phyloP scores from a whole-genome alignment of 345 rosid genomes.

The Euphorbia tirucalli region DNA sequence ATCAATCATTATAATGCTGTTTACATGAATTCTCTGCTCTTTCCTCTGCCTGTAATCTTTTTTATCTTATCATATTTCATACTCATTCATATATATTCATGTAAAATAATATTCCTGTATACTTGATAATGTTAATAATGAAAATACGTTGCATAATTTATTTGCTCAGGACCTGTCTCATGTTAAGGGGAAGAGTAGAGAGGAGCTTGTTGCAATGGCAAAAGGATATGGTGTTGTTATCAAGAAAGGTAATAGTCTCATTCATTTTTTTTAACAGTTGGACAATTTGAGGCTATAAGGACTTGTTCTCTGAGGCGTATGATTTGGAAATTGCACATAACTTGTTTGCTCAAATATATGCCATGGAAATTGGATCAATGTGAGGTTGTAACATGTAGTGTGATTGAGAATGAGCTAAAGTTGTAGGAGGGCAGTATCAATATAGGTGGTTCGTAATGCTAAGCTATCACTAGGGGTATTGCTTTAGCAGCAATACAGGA shows the following conservation, averaged over 20 bases:
- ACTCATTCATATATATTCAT: not conserved
- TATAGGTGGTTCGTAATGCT: too few species aligned
- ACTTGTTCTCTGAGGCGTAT: not conserved
- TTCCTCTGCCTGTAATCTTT: slow-evolving; percentile 80
- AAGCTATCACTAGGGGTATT: too few species aligned
- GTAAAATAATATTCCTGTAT: too few species aligned
- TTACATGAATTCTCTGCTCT: slow-evolving; percentile 78
- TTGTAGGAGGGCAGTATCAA: too few species aligned
- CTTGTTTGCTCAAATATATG: not conserved
- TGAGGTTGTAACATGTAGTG: not conserved
- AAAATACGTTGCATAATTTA: slow-evolving; percentile 14
- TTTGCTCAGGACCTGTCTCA: slow-evolving; percentile 70
- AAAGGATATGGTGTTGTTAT: slow-evolving; percentile 39
- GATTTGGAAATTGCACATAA: not conserved
- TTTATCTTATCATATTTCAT: not conserved
- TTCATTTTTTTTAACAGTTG: not conserved
- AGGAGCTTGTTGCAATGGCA: slow-evolving; percentile 89
- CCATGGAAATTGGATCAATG: not conserved
- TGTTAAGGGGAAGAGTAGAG: slow-evolving; percentile 82
- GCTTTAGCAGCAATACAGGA: too few species aligned
- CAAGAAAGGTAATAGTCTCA: slow-evolving; percentile 51
- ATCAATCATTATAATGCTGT: slow-evolving; percentile 68
- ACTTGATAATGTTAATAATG: slow-evolving; percentile 1
- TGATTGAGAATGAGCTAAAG: too few species aligned
- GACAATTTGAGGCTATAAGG: too few species aligned